Conservation (phyloP, 805 yeast genomes). For the Yarrowia deformans region DNA sequence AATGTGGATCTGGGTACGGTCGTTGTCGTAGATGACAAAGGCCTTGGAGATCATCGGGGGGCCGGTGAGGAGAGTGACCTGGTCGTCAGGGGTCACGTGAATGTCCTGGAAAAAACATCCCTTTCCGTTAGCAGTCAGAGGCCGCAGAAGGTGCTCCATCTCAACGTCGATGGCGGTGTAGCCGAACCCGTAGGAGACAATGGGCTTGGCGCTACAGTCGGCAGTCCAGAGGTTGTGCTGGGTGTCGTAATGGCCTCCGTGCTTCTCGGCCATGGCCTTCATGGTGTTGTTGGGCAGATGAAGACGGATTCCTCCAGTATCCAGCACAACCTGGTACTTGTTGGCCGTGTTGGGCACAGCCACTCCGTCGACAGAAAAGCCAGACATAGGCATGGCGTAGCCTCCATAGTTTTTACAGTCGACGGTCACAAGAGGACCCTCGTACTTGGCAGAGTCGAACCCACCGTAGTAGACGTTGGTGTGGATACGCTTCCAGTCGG, state of each 20-base stretch:
- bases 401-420: background rate
- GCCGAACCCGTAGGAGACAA: background rate
- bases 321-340: background rate
- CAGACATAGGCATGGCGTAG: background rate
- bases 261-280: background rate
- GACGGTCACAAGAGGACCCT: background rate
- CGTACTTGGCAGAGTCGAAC: background rate
- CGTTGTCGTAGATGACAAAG: background rate
- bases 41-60: background rate
- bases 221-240: too few relatives aligned
- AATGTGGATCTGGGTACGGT: background rate
- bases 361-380: background rate
- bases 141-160: background rate
- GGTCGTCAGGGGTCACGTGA: background rate
- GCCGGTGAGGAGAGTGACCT: background rate
- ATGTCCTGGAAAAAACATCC: too few relatives aligned
- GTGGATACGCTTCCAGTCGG: too few relatives aligned
- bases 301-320: background rate
- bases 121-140: background rate
- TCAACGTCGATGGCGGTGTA: background rate
- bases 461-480: background rate
- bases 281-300: background rate
- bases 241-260: background rate
- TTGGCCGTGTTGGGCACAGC: background rate
- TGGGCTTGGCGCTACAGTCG: background rate